Conservation (phyloP, 768 basidiomycete species). For the Holtermanniella nyarrowii region DNA sequence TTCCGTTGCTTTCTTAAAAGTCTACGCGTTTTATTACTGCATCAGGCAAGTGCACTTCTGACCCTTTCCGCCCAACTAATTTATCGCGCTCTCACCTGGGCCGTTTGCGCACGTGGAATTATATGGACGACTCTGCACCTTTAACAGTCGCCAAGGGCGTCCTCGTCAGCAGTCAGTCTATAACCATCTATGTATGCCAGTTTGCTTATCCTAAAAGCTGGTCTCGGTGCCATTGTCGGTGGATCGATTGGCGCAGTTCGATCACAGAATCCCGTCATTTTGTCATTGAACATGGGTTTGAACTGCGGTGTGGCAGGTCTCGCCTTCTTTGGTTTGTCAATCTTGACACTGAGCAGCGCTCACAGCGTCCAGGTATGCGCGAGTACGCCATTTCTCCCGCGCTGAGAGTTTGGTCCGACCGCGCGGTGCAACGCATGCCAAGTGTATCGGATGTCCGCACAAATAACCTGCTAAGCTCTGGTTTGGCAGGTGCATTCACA, state of each 20-base stretch:
- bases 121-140: not conserved
- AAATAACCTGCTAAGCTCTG: slow-evolving; percentile 58
- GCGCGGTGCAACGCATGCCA: slow-evolving; percentile 41
- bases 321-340: slow-evolving; percentile 64
- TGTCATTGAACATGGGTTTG: slow-evolving; percentile 54
- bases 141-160: not conserved
- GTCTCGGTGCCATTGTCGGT: slow-evolving; percentile 47
- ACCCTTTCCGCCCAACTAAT: too few species aligned
- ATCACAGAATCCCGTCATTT: slow-evolving; percentile 47
- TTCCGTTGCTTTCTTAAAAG: too few species aligned
- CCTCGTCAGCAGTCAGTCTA: not conserved
- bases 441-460: slow-evolving; percentile 46
- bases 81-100: too few species aligned
- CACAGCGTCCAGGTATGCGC: slow-evolving; percentile 50
- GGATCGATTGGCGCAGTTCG: slow-evolving; percentile 47
- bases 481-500: slow-evolving; percentile 59
- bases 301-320: slow-evolving; percentile 64
- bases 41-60: too few species aligned
- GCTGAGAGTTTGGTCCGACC: slow-evolving; percentile 46
- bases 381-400: slow-evolving; percentile 66
- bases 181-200: not conserved
- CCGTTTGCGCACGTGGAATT: too few species aligned
- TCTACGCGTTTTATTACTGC: too few species aligned
- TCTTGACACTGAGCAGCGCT: not conserved
- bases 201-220: slow-evolving; percentile 44